Conservation (phyloP, 2,329 filamentous ascomycete species). For the Tolypocladium tundrense region DNA sequence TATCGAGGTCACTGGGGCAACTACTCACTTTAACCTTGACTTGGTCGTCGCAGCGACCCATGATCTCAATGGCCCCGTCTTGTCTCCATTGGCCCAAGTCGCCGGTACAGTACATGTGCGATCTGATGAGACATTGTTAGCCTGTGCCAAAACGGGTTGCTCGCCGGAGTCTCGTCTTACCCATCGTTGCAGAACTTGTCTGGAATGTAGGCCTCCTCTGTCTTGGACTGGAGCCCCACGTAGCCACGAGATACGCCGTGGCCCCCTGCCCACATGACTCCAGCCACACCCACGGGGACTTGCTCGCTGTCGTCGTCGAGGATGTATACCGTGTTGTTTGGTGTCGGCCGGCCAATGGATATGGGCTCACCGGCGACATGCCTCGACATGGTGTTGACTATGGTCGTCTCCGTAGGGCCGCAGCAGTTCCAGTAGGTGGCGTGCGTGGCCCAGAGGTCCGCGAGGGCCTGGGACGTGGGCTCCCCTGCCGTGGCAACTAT, state of each 20-base stretch:
- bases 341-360: slow-evolving; percentile 44
- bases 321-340: slow-evolving; percentile 47
- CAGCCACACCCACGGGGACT: slow-evolving; percentile 35
- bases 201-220: slow-evolving; percentile 34
- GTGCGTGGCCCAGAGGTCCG: slow-evolving; percentile 42
- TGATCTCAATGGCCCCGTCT: slow-evolving; percentile 42
- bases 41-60: slow-evolving; percentile 50
- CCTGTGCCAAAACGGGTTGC: not conserved
- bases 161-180: slow-evolving; percentile 16
- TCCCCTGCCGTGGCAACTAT: slow-evolving; percentile 46
- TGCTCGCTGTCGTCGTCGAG: slow-evolving; percentile 35
- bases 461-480: slow-evolving; percentile 37
- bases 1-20: not conserved
- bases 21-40: slow-evolving; percentile 44
- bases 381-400: slow-evolving; percentile 46
- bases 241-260: slow-evolving; percentile 45
- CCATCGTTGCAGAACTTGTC: slow-evolving; percentile 43
- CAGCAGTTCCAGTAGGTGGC: slow-evolving; percentile 45
- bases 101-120: slow-evolving; percentile 49
- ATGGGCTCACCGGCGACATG: slow-evolving; percentile 35
- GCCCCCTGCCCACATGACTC: slow-evolving; percentile 48
- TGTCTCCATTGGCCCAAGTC: slow-evolving; percentile 45
- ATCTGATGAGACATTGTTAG: slow-evolving; percentile 16
- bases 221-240: slow-evolving; percentile 40
- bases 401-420: slow-evolving; percentile 50